Conservation (phyloP, 2,329 filamentous ascomycete genomes). For the Allantophomopsis lycopodina region DNA sequence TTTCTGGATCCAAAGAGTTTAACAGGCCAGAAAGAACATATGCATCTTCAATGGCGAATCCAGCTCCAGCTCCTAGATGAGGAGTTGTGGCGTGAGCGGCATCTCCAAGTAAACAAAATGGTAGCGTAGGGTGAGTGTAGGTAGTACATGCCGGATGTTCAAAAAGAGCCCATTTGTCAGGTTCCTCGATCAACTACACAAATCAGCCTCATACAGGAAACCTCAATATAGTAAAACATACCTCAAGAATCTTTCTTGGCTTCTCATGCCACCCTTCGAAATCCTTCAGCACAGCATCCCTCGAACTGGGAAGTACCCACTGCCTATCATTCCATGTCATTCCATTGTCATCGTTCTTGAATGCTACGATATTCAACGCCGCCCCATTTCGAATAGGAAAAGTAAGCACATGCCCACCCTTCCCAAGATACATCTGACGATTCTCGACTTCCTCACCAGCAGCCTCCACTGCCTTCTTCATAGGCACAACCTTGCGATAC, state of each 20-base stretch:
- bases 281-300: conserved; percentile 16
- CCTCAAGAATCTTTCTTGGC: conserved; percentile 15
- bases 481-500: conserved; percentile 45
- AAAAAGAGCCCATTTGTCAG: conserved; percentile 30
- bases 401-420: conserved; percentile 38
- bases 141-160: conserved; percentile 22
- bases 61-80: conserved; percentile 40
- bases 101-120: conserved; percentile 39
- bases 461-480: conserved; percentile 31
- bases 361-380: conserved; percentile 38
- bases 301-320: conserved; percentile 15
- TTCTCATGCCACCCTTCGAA: conserved; percentile 17
- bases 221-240: conserved; percentile 1
- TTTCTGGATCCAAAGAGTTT: conserved; percentile 19
- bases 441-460: conserved; percentile 34
- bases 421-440: conserved; percentile 39
- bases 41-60: conserved; percentile 38
- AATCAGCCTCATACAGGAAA: background rate
- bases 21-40: conserved; percentile 27
- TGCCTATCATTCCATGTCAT: conserved; percentile 1
- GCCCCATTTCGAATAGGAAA: conserved; percentile 42
- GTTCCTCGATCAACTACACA: conserved; percentile 27
- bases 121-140: conserved; percentile 25
- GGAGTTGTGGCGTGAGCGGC: conserved; percentile 47
- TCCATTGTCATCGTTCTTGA: conserved; percentile 12